These are phyloP conservation scores for Decorospora gaudefroyi DNA, from an alignment of 2,329 filamentous ascomycete species.

Conservation along the genomic window DNA sequence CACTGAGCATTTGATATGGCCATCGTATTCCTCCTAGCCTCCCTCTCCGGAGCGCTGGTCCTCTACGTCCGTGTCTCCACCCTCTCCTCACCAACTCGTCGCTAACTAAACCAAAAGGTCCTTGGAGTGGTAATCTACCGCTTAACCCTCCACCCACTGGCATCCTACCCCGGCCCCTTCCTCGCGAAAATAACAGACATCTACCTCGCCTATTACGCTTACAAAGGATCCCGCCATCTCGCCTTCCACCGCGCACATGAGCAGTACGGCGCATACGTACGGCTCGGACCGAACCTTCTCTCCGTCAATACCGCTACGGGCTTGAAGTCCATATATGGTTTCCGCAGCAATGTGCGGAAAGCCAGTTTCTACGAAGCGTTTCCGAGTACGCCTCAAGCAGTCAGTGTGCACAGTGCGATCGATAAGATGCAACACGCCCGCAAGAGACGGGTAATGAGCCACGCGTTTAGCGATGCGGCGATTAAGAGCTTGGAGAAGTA, in stretches of 20 bases:
- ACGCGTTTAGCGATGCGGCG: constrained; percentile 54
- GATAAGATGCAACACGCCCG: constrained; percentile 54
- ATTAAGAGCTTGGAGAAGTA: constrained; percentile 54
- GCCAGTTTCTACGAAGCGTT: constrained; percentile 56
- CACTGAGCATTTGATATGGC: too few species aligned
- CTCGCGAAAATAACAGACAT: constrained; percentile 47
- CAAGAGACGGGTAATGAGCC: constrained; percentile 53
- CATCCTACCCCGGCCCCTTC: constrained; percentile 51
- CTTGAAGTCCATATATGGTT: constrained; percentile 56
- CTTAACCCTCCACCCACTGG: constrained; percentile 51
- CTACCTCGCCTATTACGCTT: constrained; percentile 66
- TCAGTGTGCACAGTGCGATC: constrained; percentile 53
- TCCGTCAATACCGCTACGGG: constrained; percentile 71
- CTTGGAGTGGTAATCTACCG: constrained; percentile 44
- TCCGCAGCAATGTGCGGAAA: constrained; percentile 55
- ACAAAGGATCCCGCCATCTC: constrained; percentile 73
- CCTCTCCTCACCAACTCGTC: background rate
- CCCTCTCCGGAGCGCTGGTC: constrained; percentile 28
- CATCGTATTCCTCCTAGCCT: constrained; percentile 26
- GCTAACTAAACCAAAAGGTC: constrained; percentile 30
- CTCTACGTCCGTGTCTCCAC: constrained; percentile 29
- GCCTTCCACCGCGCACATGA: constrained; percentile 72
- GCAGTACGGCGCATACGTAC: constrained; percentile 72
- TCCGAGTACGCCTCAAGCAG: constrained; percentile 48
- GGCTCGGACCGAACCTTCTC: constrained; percentile 76